phyloP scores from a whole-genome alignment of 2,329 filamentous ascomycete species.

The Pleoardoris graminearum region DNA sequence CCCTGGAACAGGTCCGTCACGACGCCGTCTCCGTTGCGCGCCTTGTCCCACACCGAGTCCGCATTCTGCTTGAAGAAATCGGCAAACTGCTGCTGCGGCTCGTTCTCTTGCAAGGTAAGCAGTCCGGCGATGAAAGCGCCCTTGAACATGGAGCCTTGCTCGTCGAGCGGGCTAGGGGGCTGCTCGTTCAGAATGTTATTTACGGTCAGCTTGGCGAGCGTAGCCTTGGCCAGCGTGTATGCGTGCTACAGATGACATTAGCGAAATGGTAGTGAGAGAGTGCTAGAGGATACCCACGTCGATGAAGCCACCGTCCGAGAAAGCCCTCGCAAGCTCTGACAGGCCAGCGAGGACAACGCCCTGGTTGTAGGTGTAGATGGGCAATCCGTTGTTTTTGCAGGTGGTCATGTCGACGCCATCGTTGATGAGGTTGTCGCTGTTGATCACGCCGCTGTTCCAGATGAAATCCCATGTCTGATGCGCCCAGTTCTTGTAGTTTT shows the following conservation, averaged over 20 bases:
- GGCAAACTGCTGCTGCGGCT: slow-evolving; percentile 23
- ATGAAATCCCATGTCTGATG: slow-evolving; percentile 60
- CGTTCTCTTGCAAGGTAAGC: slow-evolving; percentile 32
- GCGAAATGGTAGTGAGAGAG: not conserved
- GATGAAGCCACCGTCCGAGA: slow-evolving; percentile 34
- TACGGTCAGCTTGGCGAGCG: slow-evolving; percentile 29
- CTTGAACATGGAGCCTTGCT: slow-evolving; percentile 42
- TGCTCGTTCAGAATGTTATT: slow-evolving; percentile 42
- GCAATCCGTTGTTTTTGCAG: slow-evolving; percentile 58
- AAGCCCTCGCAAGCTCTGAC: slow-evolving; percentile 56
- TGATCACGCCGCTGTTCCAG: slow-evolving; percentile 55
- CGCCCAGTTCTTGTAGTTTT: slow-evolving; percentile 55
- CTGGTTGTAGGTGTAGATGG: slow-evolving; percentile 62
- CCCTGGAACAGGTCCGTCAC: slow-evolving; percentile 65
- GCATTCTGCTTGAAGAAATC: slow-evolving; percentile 42
- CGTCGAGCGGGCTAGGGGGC: slow-evolving; percentile 25
- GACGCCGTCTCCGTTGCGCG: slow-evolving; percentile 46
- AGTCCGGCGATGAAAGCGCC: slow-evolving; percentile 44
- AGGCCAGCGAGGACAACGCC: slow-evolving; percentile 61
- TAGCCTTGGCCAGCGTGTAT: slow-evolving; percentile 31
- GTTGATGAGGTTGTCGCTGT: slow-evolving; percentile 55
- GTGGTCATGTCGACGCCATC: slow-evolving; percentile 55
- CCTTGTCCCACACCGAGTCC: slow-evolving; percentile 35
- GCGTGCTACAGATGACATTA: slow-evolving; percentile 25
- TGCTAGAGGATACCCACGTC: not conserved